phyloP scores from a whole-genome alignment of 2,329 filamentous ascomycete genomes.

The Clarireedia paspali region DNA sequence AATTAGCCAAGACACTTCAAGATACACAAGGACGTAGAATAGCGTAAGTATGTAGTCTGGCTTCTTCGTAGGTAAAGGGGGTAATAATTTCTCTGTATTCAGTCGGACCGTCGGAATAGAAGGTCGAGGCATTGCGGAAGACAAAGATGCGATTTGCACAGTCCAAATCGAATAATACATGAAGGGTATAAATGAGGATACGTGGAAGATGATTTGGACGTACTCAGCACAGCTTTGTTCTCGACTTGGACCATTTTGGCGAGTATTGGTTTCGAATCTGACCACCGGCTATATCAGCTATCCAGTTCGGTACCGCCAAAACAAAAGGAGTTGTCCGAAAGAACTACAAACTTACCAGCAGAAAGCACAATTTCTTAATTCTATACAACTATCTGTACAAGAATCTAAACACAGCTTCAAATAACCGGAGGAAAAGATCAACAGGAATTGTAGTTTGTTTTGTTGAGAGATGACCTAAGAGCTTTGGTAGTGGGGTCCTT shows the following conservation, averaged over 20 bases:
- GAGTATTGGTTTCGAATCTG: conserved; percentile 7
- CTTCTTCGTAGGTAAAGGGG: background rate
- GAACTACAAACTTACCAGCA: background rate
- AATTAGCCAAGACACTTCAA: conserved; percentile 53
- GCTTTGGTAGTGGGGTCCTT: conserved; percentile 7
- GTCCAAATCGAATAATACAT: conserved; percentile 1
- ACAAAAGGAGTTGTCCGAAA: background rate
- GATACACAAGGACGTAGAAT: conserved; percentile 46
- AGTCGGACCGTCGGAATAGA: conserved; percentile 7
- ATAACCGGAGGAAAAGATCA: background rate
- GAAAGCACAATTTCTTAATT: background rate
- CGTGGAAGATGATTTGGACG: conserved; percentile 29
- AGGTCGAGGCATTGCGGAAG: conserved; percentile 1
- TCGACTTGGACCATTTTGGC: conserved; percentile 50
- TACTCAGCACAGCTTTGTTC: conserved; percentile 63
- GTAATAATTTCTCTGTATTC: conserved; percentile 6
- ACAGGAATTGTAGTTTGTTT: background rate
- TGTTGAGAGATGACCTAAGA: conserved; percentile 8
- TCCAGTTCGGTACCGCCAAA: conserved; percentile 15
- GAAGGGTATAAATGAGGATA: conserved; percentile 17
- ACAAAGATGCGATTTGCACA: background rate
- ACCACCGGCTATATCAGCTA: conserved; percentile 8
- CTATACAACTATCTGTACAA: background rate
- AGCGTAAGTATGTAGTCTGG: conserved; percentile 35
- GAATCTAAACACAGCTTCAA: background rate